phyloP scores from a whole-genome alignment of 345 rosid species.

The Linum usitatissimum region DNA sequence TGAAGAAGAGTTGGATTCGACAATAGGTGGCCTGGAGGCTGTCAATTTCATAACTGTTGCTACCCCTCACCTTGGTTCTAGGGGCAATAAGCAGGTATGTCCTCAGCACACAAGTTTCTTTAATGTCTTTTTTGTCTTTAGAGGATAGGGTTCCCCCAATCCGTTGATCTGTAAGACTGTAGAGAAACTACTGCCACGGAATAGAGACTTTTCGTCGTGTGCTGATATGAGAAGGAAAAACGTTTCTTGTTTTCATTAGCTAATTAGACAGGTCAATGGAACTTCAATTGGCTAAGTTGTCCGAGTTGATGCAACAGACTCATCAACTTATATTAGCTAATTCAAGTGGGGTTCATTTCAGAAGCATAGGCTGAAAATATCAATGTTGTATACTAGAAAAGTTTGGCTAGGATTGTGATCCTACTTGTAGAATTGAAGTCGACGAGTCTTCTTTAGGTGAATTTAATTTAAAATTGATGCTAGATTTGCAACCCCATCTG shows the following conservation, averaged over 20 bases:
- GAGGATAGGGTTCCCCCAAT: too few species aligned
- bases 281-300: background rate
- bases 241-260: background rate
- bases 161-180: too few species aligned
- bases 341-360: too few species aligned
- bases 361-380: too few species aligned
- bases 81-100: conserved; percentile 86
- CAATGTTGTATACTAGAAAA: too few species aligned
- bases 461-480: too few species aligned
- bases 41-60: conserved; percentile 86
- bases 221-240: background rate
- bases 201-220: background rate
- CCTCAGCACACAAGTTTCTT: background rate
- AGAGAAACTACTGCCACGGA: too few species aligned
- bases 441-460: background rate
- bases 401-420: too few species aligned
- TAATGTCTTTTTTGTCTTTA: too few species aligned
- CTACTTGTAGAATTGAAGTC: background rate
- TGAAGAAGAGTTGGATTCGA: conserved; percentile 29
- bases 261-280: background rate
- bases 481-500: background rate
- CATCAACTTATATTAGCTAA: too few species aligned
- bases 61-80: conserved; percentile 95
- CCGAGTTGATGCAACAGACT: background rate
- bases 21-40: conserved; percentile 78